phyloP scores from a whole-genome alignment of 2,329 filamentous ascomycete species.

The Hymenoscyphus occultus region DNA sequence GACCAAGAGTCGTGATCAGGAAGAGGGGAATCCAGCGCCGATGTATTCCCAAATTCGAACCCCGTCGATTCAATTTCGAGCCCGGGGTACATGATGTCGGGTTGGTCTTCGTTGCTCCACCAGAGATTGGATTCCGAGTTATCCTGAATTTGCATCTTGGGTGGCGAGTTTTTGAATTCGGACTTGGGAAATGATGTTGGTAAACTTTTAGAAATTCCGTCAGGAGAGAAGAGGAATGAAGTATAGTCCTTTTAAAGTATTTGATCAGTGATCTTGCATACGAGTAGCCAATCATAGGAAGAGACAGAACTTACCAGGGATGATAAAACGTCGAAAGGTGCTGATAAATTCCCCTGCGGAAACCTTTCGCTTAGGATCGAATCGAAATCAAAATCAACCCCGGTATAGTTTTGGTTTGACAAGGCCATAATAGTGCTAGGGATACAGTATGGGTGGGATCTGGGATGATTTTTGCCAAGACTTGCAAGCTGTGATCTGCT shows the following conservation, averaged over 20 bases:
- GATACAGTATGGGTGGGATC: background rate
- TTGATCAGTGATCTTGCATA: background rate
- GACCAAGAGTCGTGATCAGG: constrained; percentile 7
- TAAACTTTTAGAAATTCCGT: background rate
- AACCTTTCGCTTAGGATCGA: constrained; percentile 5
- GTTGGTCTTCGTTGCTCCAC: background rate
- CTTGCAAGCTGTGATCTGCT: background rate
- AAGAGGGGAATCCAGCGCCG: background rate
- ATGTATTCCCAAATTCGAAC: background rate
- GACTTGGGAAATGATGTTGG: background rate
- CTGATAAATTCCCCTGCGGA: background rate
- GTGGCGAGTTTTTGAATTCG: background rate
- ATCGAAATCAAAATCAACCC: constrained; percentile 1
- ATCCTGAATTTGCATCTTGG: constrained; percentile 8
- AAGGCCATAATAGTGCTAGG: background rate
- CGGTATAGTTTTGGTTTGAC: background rate
- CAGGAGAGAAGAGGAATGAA: constrained; percentile 4
- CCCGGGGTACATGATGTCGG: constrained; percentile 4
- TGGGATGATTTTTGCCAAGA: constrained; percentile 3
- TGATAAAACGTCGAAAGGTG: background rate
- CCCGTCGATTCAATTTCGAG: constrained; percentile 1
- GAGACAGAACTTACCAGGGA: constrained; percentile 1
- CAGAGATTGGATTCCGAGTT: constrained; percentile 4
- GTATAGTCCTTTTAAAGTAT: constrained; percentile 8
- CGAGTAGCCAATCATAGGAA: background rate